phyloP scores from a whole-genome alignment of 1,284 basidiomycete species.

The Cystobasidiaceae sp. region DNA sequence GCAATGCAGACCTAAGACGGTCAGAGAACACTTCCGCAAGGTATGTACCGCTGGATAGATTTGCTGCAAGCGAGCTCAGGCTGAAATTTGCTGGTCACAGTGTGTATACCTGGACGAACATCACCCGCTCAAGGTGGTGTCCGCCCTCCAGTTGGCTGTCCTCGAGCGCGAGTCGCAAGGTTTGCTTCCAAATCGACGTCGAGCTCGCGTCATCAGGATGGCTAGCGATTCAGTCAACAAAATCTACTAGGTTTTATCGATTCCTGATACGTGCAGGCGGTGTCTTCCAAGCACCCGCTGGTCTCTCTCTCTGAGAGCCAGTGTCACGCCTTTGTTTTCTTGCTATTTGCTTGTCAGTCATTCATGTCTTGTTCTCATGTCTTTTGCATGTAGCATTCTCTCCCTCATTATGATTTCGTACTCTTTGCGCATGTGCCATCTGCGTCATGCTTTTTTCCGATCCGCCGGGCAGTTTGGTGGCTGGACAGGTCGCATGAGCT shows the following conservation, averaged over 20 bases:
- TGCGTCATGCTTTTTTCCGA: too few species aligned
- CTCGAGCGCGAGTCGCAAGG: conserved; percentile 29
- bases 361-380: too few species aligned
- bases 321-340: too few species aligned
- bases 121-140: conserved; percentile 23
- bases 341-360: too few species aligned
- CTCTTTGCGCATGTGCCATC: too few species aligned
- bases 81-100: neutral
- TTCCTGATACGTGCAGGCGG: too few species aligned
- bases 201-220: conserved; percentile 4
- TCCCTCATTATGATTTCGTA: too few species aligned
- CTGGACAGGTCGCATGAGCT: too few species aligned
- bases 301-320: too few species aligned
- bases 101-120: conserved; percentile 22
- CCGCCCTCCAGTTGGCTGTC: conserved; percentile 25
- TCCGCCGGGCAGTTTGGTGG: too few species aligned
- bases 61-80: neutral
- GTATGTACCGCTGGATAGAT: neutral
- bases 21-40: conserved; percentile 29
- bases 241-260: neutral
- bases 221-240: neutral
- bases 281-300: too few species aligned
- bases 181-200: conserved; percentile 9
- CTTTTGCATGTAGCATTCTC: too few species aligned
- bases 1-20: conserved; percentile 28